Conservation (phyloP, 164 flowering plant genomes). For the Umbilicus rupestris region DNA sequence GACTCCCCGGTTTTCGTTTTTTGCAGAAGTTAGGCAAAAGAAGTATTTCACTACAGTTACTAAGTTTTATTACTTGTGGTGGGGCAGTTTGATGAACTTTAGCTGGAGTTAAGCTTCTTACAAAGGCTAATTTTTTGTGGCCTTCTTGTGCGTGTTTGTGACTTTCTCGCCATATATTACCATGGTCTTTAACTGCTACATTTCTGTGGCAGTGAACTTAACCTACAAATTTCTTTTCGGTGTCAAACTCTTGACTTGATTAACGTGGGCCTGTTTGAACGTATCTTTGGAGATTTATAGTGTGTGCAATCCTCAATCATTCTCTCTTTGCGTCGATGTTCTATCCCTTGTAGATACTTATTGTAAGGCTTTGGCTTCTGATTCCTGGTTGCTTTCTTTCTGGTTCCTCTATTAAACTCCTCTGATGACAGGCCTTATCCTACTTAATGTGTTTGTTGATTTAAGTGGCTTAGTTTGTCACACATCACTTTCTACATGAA, state of each 20-base stretch:
- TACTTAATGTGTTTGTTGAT: too few relatives aligned
- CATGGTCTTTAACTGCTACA: background rate
- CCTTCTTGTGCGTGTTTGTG: too few relatives aligned
- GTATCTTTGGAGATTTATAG: background rate
- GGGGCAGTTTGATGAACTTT: too few relatives aligned
- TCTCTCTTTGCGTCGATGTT: background rate
- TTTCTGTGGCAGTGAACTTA: background rate
- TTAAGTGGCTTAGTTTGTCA: background rate
- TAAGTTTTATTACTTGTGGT: too few relatives aligned
- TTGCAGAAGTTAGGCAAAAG: background rate
- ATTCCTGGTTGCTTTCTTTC: background rate
- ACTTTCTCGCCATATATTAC: background rate
- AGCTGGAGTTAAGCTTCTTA: too few relatives aligned
- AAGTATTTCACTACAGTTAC: background rate
- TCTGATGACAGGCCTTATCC: too few relatives aligned
- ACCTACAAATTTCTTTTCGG: background rate
- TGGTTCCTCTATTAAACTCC: background rate
- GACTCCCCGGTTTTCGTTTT: background rate
- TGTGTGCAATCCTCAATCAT: background rate
- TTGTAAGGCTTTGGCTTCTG: background rate
- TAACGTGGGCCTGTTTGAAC: background rate
- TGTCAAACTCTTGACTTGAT: background rate
- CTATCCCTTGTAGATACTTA: background rate
- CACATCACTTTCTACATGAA: background rate
- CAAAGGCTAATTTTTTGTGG: too few relatives aligned